Conservation (phyloP, 805 yeast genomes). For the Wickerhamomyces queroliae region DNA sequence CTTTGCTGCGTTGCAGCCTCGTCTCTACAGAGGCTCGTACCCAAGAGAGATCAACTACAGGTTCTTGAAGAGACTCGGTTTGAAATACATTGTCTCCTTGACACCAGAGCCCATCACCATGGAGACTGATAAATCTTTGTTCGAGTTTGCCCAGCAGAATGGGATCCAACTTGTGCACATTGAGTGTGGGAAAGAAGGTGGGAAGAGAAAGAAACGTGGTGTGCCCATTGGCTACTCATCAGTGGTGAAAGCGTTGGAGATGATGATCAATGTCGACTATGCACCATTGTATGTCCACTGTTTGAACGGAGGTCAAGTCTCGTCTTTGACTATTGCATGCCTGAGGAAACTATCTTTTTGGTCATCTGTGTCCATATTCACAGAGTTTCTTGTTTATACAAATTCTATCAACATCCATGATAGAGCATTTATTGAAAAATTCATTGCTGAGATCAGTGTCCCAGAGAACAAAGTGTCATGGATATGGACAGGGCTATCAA, state of each 20-base stretch:
- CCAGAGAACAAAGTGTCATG: conserved; percentile 33
- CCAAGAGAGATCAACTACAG: conserved; percentile 73
- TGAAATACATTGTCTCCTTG: conserved; percentile 70
- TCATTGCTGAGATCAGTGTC: conserved; percentile 58
- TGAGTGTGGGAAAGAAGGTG: conserved; percentile 51
- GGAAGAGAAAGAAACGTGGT: conserved; percentile 73
- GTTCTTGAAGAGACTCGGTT: conserved; percentile 57
- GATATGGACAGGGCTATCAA: conserved; percentile 26
- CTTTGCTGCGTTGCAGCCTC: conserved; percentile 64
- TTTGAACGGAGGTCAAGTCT: conserved; percentile 82
- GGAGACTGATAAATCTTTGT: conserved; percentile 44
- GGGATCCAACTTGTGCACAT: conserved; percentile 65
- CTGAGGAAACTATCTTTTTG: conserved; percentile 77
- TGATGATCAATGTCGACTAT: conserved; percentile 49
- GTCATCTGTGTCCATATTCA: conserved; percentile 83
- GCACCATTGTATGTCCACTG: conserved; percentile 84
- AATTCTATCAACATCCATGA: conserved; percentile 79
- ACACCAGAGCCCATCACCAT: conserved; percentile 68
- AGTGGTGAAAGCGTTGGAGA: conserved; percentile 53
- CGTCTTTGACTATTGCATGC: conserved; percentile 82
- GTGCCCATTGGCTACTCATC: conserved; percentile 71
- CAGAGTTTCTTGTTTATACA: conserved; percentile 75
- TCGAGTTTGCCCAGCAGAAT: conserved; percentile 44
- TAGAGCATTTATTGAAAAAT: conserved; percentile 76
- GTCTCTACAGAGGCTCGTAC: conserved; percentile 77